Percentiles rank a stretch among this genome's conserved stretches.
Evolutionary conservation across 768 basidiomycete genomes (phyloP).

Genomic region (Filobasidium wieringae): DNA sequence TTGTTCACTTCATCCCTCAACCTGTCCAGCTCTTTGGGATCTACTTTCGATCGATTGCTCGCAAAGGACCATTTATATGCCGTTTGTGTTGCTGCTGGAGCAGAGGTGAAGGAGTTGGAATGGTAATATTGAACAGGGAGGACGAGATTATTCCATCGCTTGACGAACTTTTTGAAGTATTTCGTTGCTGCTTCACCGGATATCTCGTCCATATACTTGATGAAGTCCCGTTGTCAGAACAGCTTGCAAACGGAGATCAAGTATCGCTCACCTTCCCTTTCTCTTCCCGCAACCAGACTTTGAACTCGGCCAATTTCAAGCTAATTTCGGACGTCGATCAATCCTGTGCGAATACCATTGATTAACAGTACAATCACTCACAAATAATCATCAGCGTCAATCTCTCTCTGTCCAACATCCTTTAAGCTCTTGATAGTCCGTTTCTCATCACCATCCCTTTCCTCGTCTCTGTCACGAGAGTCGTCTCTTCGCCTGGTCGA

Average conservation of each 20-base stretch:
- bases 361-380: constrained; percentile 10
- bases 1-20: constrained; percentile 52
- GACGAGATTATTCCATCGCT: constrained; percentile 43
- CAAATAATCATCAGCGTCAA: constrained; percentile 78
- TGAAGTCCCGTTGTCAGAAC: neutral
- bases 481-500: no score
- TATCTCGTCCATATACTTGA: constrained; percentile 74
- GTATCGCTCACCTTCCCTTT: constrained; percentile 46
- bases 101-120: constrained; percentile 39
- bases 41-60: constrained; percentile 51
- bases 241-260: neutral
- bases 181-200: constrained; percentile 63
- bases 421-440: constrained; percentile 35
- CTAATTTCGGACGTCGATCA: constrained; percentile 11
- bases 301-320: constrained; percentile 73
- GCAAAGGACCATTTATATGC: constrained; percentile 82
- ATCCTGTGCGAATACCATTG: neutral
- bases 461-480: constrained; percentile 6
- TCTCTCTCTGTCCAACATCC: constrained; percentile 46
- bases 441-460: constrained; percentile 17
- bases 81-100: constrained; percentile 58
- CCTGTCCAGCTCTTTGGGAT: constrained; percentile 49
- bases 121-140: constrained; percentile 23
- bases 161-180: constrained; percentile 83
- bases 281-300: constrained; percentile 70